Evolutionary conservation across 257 asterid species (phyloP), one percentile per base, ranked within the genome.

Genomic region (Coffea eugenioides): DNA sequence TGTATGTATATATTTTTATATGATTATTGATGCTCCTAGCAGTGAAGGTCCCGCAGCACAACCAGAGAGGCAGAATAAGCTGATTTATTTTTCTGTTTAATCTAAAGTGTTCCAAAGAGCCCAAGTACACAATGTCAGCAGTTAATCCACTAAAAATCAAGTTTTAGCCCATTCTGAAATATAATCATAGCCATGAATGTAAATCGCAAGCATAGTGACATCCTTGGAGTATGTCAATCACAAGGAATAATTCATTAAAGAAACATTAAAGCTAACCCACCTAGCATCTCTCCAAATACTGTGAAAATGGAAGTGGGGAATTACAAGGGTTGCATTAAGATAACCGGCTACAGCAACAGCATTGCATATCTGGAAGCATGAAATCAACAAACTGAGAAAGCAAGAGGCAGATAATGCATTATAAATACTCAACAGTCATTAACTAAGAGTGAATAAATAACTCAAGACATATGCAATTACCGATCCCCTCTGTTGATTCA

Each of bases 331-430:
- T 66, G 99, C 98, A 81, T 96, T 96, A 61, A 94, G 97, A 88
- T 89, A 91, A 67, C 98, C 98, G 66, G 99, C 99, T 87, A 96
- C 99, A 56, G 99, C 97, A 71, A 96, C 99, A 39, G 99, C 99
- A 86, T 96, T 92, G 95, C 99, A 96, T 87, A 96, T 96, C 99
- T 96, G 90, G 68, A 85, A 84, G 81, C 82, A 91, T 72, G 79
- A 82, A 73, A 74, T 52, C 61, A 77, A n/a, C 61, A 41, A 39
- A n/a, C 39, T 4, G 18, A 65, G 83, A 79, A 72, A 0, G 39
- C 49, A 54, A 51, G 65, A 34, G 67, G 62, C 73, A 20, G 23
- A 48, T 51, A 36, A n/a, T 41, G 76, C 27, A 76, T 56, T 36
- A 41, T 31, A 31, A 69, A 31, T 9, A 51, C 45, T 52, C 4